A percentile compares a stretch with the other conserved stretches of the same genome.
These are phyloP conservation scores for Deinandra increscens DNA, from an alignment of 129 eudicot genomes.

Conservation along the genomic window DNA sequence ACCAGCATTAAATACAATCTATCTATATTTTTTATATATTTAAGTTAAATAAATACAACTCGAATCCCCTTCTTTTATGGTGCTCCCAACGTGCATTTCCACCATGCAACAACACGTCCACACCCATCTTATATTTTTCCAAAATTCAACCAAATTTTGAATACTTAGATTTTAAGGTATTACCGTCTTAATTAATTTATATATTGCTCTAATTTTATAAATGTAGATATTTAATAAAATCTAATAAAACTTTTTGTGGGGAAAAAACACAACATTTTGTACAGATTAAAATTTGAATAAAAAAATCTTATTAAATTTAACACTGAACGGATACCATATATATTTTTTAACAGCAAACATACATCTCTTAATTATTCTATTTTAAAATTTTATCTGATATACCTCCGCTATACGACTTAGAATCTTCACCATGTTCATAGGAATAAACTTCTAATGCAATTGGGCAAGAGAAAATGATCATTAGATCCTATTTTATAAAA, in stretches of 20 bases:
- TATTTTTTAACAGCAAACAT: no score
- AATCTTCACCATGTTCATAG: no score
- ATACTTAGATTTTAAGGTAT: neutral
- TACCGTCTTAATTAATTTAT: neutral
- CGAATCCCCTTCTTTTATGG: slow-evolving; percentile 33
- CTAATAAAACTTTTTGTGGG: neutral
- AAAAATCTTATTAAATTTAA: neutral
- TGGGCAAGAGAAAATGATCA: no score
- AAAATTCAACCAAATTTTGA: neutral
- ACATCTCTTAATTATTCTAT: no score
- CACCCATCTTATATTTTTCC: slow-evolving; percentile 8
- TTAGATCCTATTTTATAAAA: no score
- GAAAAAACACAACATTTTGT: neutral
- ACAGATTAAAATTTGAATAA: neutral
- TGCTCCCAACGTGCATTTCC: slow-evolving; percentile 43
- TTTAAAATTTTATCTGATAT: no score
- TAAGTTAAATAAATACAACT: slow-evolving; percentile 12
- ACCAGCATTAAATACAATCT: slow-evolving; percentile 21
- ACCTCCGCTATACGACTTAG: no score
- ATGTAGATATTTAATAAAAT: neutral
- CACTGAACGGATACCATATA: neutral
- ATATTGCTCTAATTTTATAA: neutral
- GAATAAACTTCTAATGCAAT: no score
- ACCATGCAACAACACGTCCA: slow-evolving; percentile 41
- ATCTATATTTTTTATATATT: neutral